Evolutionary conservation across 2,329 filamentous ascomycete genomes (phyloP), one percentile per base, ranked within the genome.

Genomic region (Hymenoscyphus fraxineus): DNA sequence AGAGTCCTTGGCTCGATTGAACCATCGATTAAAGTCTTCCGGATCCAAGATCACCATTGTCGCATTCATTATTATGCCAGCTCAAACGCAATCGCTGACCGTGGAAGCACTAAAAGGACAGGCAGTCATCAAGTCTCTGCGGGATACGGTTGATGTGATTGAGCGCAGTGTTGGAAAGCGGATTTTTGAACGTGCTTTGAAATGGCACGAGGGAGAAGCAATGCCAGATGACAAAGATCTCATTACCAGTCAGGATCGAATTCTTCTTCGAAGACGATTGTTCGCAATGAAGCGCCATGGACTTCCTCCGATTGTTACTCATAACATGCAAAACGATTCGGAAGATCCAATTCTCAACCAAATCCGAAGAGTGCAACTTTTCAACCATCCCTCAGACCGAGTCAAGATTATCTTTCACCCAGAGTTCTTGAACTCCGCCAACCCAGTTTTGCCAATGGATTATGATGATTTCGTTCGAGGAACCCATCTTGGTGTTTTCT

Each of bases 341-440:
- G 94, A 97, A 72, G 95, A 99, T 73, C 95, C 94, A 1, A 92
- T 99, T 59, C 81, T 99, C 67, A 97, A 96, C 82, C 95, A 98
- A 79, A 90, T 99, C 73, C 91, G 95, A 59, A 88, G 95, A 55
- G 96, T 97, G 60, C 92, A 98, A 78, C 88, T 99, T 27, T 98
- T 98, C 85, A 99, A 99, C 80, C 90, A 97, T 77, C 91, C 93
- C 0, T 87, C 88, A 0, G 95, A 99, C 77, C 91, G 95, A 39
- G 95, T 99, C 79, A 99, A 99, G 85, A 85, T 99, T 66, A 84
- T 99, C 69, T 99, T 99, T 86, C 95, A 99, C 76, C 95, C 95
- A 6, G 95, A 98, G 78, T 99, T 99, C 80, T 81, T 99, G 71
- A 97, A 93, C 82, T 96, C 94, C 0, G 89, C 92, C 63, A 98